A percentile compares a stretch with the other conserved stretches of the same genome.
Conservation (phyloP, 1,139 yeast species). For the Hansenula sp. region DNA sequence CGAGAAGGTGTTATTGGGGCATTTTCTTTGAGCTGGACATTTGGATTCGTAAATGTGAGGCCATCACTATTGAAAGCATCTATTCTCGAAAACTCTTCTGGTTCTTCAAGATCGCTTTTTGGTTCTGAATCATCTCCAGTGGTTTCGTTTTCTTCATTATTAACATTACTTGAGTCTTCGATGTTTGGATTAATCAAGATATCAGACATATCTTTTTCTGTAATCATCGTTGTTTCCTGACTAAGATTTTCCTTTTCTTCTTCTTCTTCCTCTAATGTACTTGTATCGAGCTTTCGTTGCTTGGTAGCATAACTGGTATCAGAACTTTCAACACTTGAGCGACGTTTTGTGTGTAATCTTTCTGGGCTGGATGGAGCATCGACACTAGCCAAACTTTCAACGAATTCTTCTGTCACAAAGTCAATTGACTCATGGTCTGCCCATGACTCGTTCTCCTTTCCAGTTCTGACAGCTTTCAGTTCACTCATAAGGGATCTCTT, state of each 20-base stretch:
- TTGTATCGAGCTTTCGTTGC: conserved; percentile 9
- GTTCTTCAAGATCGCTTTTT: conserved; percentile 4
- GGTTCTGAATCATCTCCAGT: neutral
- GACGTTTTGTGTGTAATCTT: conserved; percentile 12
- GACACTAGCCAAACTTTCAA: neutral
- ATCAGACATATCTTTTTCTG: too few species aligned
- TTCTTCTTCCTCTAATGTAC: conserved; percentile 9
- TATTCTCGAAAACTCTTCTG: conserved; percentile 21
- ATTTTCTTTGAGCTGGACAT: neutral
- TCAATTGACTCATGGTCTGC: conserved; percentile 1
- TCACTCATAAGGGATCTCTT: conserved; percentile 20
- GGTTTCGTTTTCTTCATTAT: conserved; percentile 3
- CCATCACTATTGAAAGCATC: conserved; percentile 10
- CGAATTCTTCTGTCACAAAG: neutral
- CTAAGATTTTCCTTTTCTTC: neutral
- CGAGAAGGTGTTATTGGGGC: conserved; percentile 36
- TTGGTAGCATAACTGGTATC: conserved; percentile 1
- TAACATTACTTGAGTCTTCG: neutral
- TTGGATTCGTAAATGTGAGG: neutral
- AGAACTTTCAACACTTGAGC: conserved; percentile 8
- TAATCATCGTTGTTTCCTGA: too few species aligned
- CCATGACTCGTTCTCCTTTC: conserved; percentile 15
- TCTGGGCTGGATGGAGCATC: conserved; percentile 11
- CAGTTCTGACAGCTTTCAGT: conserved; percentile 10
- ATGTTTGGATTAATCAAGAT: neutral